These are phyloP conservation scores for Vinca major DNA, from an alignment of 305 asterid genomes.

Conservation along the genomic window DNA sequence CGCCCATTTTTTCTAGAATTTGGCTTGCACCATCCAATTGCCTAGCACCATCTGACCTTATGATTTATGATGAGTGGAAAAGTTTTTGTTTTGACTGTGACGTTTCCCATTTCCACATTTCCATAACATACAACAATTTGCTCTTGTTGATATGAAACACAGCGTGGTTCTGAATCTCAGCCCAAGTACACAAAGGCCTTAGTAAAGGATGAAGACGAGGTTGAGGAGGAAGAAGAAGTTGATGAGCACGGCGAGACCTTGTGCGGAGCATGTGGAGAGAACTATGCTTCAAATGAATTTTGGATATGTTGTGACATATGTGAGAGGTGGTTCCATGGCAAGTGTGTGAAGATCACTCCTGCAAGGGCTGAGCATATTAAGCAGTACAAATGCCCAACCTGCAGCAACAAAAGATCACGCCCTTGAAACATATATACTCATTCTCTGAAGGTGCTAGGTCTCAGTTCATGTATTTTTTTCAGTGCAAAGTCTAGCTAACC, in stretches of 20 bases:
- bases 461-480: constrained; percentile 1
- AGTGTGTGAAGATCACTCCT: constrained; percentile 45
- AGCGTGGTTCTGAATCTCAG: constrained; percentile 20
- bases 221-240: constrained; percentile 22
- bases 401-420: constrained; percentile 37
- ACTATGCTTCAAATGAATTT: constrained; percentile 33
- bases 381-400: constrained; percentile 42
- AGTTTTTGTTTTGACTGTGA: not conserved
- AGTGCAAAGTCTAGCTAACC: constrained; percentile 8
- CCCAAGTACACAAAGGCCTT: constrained; percentile 21
- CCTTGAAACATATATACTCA: constrained; percentile 13
- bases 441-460: not conserved
- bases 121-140: not conserved
- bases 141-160: not conserved
- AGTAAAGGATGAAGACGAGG: constrained; percentile 31
- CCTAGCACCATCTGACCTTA: not conserved
- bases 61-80: not conserved
- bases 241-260: constrained; percentile 37
- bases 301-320: constrained; percentile 48
- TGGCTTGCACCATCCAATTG: not conserved
- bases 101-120: not conserved
- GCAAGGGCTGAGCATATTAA: constrained; percentile 43
- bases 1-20: not conserved
- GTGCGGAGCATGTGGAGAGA: constrained; percentile 42
- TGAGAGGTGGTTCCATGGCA: constrained; percentile 47